Base-by-base conservation (phyloP, 1,139 yeast species). In the Suhomyces coccinellae region DNA sequence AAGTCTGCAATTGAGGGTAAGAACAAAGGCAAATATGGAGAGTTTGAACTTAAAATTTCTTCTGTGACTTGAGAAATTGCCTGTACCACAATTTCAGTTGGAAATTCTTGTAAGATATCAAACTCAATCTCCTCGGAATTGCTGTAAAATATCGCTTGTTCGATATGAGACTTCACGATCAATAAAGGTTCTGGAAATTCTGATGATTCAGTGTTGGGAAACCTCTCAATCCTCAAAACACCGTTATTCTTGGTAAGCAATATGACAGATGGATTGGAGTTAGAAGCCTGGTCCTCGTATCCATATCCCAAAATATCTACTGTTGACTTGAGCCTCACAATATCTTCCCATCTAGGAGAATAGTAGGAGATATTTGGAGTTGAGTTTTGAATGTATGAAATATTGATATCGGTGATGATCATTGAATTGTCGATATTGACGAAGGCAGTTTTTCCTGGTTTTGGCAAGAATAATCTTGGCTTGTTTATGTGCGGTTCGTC, bases 281-380 rank as follows among this genome's bases (percentile, higher is more conserved):
- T 38, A 6, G 43, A 16, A 5, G 65, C 51, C 41, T 63, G 67
- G 67, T 59, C 61, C 54, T 82, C 87, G 49, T 69, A 70, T 1
- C 89, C 90, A 47, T 71, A 69, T 0, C 93, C 93, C 28, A 85
- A 66, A 13, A 88, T 69, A 1, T 72, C 67, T 2, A 84, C 77
- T 13, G 75, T 72, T 1, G 74, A 53, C 47, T 78, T 79, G 51
- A 89, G 76, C 13, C 75, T 70, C 15, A 89, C 70, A 8, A 79
- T 71, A 57, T 89, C 97, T 62, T 89, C 96, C 95, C 96, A 87
- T 57, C 84, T 74, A 24, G 84, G 79, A 42, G 70, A 72, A 51
- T 76, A 73, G 54, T 79, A 77, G 41, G 71, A 66, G 33, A 68
- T 68, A n/a, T 28, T 17, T 6, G 40, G 17, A 3, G 55, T 41